Evolutionary conservation across 768 basidiomycete genomes (phyloP).

Genomic region (Solioccasus polychromus): DNA sequence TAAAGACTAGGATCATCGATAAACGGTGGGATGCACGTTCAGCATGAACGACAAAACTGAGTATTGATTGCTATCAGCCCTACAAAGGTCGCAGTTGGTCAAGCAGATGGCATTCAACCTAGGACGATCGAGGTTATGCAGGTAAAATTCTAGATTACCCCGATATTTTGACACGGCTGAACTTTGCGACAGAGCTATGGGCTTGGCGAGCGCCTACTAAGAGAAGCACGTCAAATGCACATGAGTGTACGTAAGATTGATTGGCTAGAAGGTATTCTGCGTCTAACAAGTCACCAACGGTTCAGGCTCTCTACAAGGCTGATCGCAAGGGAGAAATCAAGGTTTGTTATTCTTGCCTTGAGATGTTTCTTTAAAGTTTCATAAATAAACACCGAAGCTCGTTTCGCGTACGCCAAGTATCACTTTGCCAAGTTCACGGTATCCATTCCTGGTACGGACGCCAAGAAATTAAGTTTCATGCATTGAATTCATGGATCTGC

Average conservation of each 20-base stretch:
- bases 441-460: conserved; percentile 57
- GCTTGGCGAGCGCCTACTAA: conserved; percentile 58
- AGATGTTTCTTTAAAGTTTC: neutral
- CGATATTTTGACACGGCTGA: neutral
- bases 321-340: conserved; percentile 55
- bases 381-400: conserved; percentile 36
- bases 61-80: too few relatives aligned
- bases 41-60: too few relatives aligned
- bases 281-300: neutral
- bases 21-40: too few relatives aligned
- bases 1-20: neutral
- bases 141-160: conserved; percentile 18
- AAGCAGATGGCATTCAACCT: conserved; percentile 35
- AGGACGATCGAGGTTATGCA: conserved; percentile 53
- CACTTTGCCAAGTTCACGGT: conserved; percentile 56
- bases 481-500: neutral
- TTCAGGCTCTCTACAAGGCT: conserved; percentile 72
- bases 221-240: conserved; percentile 64
- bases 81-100: neutral
- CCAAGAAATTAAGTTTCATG: neutral
- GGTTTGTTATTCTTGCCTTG: conserved; percentile 30
- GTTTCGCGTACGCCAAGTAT: conserved; percentile 60
- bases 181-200: conserved; percentile 61
- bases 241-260: conserved; percentile 48
- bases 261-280: too few relatives aligned